Percentiles rank a stretch among this genome's conserved stretches.
Conservation (phyloP, 108 stramenopile genomes). For the Cyclotella choctawhatcheeana region DNA sequence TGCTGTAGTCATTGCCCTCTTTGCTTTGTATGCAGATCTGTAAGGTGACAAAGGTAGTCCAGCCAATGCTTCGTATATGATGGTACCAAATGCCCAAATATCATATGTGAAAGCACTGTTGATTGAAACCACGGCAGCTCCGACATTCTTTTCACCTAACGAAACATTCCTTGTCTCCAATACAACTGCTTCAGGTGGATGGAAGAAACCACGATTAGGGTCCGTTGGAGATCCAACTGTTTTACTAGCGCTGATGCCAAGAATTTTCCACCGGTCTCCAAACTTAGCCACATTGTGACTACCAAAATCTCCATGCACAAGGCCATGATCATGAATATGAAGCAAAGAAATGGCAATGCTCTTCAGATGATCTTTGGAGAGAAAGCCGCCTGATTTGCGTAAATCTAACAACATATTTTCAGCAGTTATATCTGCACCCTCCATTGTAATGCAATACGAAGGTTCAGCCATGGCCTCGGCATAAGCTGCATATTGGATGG, state of each 20-base stretch:
- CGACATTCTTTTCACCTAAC: constrained; percentile 67
- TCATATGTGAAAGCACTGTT: constrained; percentile 78
- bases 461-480: constrained; percentile 92
- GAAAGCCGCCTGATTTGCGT: constrained; percentile 63
- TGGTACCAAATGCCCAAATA: constrained; percentile 87
- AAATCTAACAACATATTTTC: constrained; percentile 87
- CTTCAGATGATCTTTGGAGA: constrained; percentile 78
- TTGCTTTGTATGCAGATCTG: constrained; percentile 75
- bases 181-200: constrained; percentile 86
- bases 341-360: constrained; percentile 85
- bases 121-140: constrained; percentile 71
- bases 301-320: constrained; percentile 89
- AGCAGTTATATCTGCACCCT: constrained; percentile 87
- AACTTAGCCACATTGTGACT: constrained; percentile 90
- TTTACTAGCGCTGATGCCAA: constrained; percentile 81
- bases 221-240: constrained; percentile 69
- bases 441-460: constrained; percentile 91
- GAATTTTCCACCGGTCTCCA: constrained; percentile 82
- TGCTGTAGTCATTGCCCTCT: constrained; percentile 73
- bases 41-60: constrained; percentile 83
- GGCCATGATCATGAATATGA: constrained; percentile 85
- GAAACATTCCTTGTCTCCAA: constrained; percentile 71
- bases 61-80: constrained; percentile 83
- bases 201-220: constrained; percentile 84
- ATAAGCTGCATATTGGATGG: constrained; percentile 87